Conservation (phyloP, 768 basidiomycete genomes). For the Pleurotus tuoliensis region DNA sequence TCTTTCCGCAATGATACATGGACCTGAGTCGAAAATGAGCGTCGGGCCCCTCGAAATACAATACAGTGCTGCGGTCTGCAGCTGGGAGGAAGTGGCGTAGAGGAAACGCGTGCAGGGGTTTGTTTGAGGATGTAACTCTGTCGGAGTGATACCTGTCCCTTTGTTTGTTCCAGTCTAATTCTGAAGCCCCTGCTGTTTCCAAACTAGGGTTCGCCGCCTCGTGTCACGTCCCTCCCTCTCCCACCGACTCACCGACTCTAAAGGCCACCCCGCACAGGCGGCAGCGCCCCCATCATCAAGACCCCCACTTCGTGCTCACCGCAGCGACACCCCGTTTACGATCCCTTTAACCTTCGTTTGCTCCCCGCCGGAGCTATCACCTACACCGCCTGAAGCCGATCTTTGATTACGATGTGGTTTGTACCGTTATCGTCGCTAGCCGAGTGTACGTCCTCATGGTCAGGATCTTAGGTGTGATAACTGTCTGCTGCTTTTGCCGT, state of each 20-base stretch:
- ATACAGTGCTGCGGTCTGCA: not conserved
- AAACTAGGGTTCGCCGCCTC: not conserved
- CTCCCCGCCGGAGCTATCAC: conserved; percentile 2
- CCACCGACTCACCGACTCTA: not conserved
- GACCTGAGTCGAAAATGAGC: not conserved
- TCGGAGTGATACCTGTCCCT: not conserved
- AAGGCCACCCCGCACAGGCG: conserved; percentile 5
- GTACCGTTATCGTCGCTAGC: conserved; percentile 20
- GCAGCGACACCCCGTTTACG: conserved; percentile 10
- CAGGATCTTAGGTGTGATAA: conserved; percentile 63
- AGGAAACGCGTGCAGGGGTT: not conserved
- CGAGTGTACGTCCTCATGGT: conserved; percentile 9
- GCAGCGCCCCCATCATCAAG: not conserved
- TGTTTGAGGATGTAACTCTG: conserved; percentile 3
- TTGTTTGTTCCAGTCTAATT: conserved; percentile 6
- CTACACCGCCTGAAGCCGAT: not conserved
- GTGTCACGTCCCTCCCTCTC: conserved; percentile 1
- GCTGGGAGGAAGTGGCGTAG: not conserved
- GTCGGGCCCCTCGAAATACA: not conserved
- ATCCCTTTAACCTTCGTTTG: conserved; percentile 3
- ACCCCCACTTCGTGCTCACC: not conserved
- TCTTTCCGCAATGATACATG: not conserved
- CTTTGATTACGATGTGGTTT: conserved; percentile 22
- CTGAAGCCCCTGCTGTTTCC: not conserved
- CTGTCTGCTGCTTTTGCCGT: conserved; percentile 68